A percentile compares a stretch with the other conserved stretches of the same genome.
These are phyloP conservation scores for Cercospora sp. DNA, from an alignment of 2,329 filamentous ascomycete genomes.

Conservation along the genomic window DNA sequence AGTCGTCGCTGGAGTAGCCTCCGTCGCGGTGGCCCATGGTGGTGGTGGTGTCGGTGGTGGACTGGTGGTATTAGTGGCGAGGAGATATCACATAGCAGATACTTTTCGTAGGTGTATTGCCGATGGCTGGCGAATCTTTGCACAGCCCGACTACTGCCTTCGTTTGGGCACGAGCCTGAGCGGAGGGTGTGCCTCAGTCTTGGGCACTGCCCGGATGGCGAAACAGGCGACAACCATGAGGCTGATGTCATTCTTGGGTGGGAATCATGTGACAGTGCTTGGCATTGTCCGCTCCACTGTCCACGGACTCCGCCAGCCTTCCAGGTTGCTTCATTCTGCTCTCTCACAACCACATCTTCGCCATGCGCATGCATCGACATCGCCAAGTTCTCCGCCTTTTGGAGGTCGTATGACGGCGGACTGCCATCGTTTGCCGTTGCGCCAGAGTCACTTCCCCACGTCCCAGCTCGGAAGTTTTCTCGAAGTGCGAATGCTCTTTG, in stretches of 20 bases:
- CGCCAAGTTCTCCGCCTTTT: too few species aligned
- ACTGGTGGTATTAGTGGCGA: conserved; percentile 4
- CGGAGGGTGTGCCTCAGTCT: neutral
- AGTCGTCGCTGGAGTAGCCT: conserved; percentile 18
- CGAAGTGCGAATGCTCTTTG: too few species aligned
- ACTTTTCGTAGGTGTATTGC: neutral
- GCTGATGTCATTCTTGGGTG: neutral
- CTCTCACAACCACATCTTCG: too few species aligned
- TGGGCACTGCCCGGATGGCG: neutral
- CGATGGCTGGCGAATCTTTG: conserved; percentile 1
- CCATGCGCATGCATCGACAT: too few species aligned
- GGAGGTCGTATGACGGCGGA: too few species aligned
- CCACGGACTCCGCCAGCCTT: too few species aligned
- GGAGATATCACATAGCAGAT: neutral
- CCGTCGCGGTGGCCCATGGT: conserved; percentile 15
- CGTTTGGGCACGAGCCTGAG: neutral
- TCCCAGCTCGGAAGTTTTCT: too few species aligned
- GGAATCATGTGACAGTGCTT: neutral
- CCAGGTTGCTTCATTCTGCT: too few species aligned
- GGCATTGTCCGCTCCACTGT: too few species aligned
- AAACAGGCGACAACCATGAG: neutral
- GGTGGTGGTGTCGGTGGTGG: neutral
- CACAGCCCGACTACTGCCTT: conserved; percentile 5
- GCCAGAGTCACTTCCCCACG: too few species aligned
- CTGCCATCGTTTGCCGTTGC: too few species aligned